Base-by-base conservation (phyloP, 73 alveolate genomes). In the Urostyla sp. region DNA sequence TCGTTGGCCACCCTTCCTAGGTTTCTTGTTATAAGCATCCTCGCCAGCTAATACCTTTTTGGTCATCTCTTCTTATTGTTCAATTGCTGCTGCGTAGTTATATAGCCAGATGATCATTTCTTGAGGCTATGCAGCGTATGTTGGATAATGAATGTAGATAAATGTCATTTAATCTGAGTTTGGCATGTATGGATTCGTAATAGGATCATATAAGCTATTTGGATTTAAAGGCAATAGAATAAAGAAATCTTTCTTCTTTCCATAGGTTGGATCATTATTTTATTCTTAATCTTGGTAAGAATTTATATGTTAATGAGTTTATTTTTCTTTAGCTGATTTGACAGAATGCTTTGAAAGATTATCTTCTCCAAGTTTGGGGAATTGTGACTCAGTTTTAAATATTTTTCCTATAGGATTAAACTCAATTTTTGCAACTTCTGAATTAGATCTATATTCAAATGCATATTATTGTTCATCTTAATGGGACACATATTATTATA, bases 61-160 rank as follows among this genome's bases (percentile, higher is more conserved):
- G 37, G 13, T 23, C 2, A 28, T 30, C 26, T 34, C 34, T 13
- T 15, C 54, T 49, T 69, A 30, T 6, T 69, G 72, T 48, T 69
- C 83, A 48, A 37, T 44, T 32, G 13, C 40, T 48, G 40, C 16
- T 13, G 67, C 83, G 4, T 5, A 6, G 7, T 46, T 3, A 24
- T 69, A 69, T 10, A 69, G 69, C 83, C 83, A 69, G 15, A 69
- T 15, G 52, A 69, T 7, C 20, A 69, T 31, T 34, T 69, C 83
- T 46, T 27, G 57, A n/a, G 83, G 83, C 34, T 45, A 34, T n/a
- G 67, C 20, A 3, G 67, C 49, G 31, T 69, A 49, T 30, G 44
- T 69, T 16, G 69, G 72, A 46, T 69, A 69, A 24, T 69, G 4
- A 2, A 38, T 49, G 69, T 20, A 45, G 28, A 69, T 69, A 27